phyloP scores from a whole-genome alignment of 202 grass and related monocot genomes.

The Eragrostis tef region DNA sequence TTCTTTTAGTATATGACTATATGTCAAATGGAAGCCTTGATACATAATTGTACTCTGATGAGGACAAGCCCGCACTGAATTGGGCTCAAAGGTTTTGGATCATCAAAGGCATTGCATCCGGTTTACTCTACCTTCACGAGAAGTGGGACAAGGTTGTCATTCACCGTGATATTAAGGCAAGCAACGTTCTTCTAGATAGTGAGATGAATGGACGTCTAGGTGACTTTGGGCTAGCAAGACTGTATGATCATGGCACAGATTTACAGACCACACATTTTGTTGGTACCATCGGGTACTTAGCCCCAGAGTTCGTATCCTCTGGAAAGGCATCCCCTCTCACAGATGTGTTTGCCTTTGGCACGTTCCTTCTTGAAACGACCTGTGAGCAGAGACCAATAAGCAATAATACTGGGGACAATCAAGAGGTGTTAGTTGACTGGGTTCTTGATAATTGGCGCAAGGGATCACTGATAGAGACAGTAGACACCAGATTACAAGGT shows the following conservation, averaged over 20 bases:
- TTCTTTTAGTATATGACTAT: constrained; percentile 8
- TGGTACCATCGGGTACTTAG: constrained; percentile 7
- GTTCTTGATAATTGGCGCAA: constrained; percentile 25
- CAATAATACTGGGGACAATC: background rate
- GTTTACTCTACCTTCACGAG: constrained; percentile 34
- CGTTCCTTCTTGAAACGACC: constrained; percentile 7
- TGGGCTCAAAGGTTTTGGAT: constrained; percentile 37
- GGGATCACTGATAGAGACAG: background rate
- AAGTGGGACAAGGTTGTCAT: constrained; percentile 1
- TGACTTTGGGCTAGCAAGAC: constrained; percentile 4
- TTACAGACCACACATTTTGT: background rate
- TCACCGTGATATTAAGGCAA: constrained; percentile 10
- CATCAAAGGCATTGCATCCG: constrained; percentile 38
- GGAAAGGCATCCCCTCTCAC: constrained; percentile 1
- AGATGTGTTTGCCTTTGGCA: background rate
- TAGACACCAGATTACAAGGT: background rate
- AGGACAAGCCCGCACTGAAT: background rate
- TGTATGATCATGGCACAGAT: constrained; percentile 11
- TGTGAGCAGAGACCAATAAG: constrained; percentile 22
- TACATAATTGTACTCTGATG: constrained; percentile 25
- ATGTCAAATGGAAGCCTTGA: constrained; percentile 43
- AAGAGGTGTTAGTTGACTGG: constrained; percentile 8
- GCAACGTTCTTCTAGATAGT: constrained; percentile 6
- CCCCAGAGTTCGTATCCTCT: background rate
- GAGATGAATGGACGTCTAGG: background rate